Conservation (phyloP, 1,284 basidiomycete species). For the Xanthoconium separans region DNA sequence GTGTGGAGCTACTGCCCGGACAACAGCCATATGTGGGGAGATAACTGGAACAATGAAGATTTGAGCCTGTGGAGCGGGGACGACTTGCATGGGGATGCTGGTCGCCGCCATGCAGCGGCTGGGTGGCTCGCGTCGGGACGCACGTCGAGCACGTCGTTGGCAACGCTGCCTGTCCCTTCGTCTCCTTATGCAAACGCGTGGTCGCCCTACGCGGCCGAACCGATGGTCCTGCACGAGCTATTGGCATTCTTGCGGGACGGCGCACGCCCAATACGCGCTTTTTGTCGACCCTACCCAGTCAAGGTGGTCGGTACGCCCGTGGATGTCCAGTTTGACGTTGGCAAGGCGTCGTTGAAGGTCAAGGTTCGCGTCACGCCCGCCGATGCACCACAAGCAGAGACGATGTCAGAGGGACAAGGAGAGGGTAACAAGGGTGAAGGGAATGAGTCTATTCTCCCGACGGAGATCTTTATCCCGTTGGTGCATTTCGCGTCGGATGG, state of each 20-base stretch:
- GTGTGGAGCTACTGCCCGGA: constrained; percentile 91
- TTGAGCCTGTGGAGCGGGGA: constrained; percentile 86
- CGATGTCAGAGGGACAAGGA: constrained; percentile 6
- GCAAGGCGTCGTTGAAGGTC: constrained; percentile 67
- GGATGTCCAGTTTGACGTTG: constrained; percentile 77
- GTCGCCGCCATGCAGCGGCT: background rate
- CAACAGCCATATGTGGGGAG: constrained; percentile 84
- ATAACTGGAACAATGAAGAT: constrained; percentile 97
- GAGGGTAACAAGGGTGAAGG: constrained; percentile 11
- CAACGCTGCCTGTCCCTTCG: constrained; percentile 19
- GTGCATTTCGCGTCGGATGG: constrained; percentile 78
- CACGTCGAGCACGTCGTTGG: constrained; percentile 21
- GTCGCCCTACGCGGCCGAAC: background rate
- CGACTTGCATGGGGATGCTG: constrained; percentile 34
- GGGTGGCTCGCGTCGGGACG: constrained; percentile 10
- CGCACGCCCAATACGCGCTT: constrained; percentile 78
- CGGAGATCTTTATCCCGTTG: constrained; percentile 86
- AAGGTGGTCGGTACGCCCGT: constrained; percentile 68
- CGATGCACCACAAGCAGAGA: constrained; percentile 38
- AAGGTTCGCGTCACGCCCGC: constrained; percentile 58
- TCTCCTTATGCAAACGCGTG: constrained; percentile 9
- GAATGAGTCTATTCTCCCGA: constrained; percentile 46
- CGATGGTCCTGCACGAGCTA: constrained; percentile 40
- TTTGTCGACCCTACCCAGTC: constrained; percentile 79
- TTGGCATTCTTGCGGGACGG: constrained; percentile 79